Percentiles rank a stretch among this genome's conserved stretches.
These are phyloP conservation scores for Leucoagaricus sp. DNA, from an alignment of 1,284 basidiomycete genomes.

Conservation along the genomic window DNA sequence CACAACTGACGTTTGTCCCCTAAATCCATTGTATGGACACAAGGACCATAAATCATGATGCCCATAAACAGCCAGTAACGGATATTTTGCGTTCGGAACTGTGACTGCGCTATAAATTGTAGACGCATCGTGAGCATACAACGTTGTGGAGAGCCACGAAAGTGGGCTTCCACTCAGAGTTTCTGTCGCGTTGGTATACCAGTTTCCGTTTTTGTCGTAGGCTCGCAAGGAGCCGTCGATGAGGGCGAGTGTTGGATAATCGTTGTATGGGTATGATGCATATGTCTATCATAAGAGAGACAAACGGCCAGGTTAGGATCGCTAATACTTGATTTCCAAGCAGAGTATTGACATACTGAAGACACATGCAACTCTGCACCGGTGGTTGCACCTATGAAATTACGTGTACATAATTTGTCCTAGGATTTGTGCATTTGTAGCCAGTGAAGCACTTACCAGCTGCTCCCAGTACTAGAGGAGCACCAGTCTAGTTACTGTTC, in stretches of 20 bases:
- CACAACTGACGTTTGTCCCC: conserved; percentile 35
- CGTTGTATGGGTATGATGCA: conserved; percentile 42
- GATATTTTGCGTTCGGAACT: conserved; percentile 20
- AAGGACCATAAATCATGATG: conserved; percentile 36
- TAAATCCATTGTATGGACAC: conserved; percentile 29
- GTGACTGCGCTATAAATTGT: conserved; percentile 30
- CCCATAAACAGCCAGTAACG: conserved; percentile 33
- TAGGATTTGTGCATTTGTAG: neutral
- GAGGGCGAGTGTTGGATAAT: conserved; percentile 36
- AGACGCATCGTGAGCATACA: conserved; percentile 28
- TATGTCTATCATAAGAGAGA: too few species aligned
- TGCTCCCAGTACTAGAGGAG: conserved; percentile 43
- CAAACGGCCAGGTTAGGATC: neutral
- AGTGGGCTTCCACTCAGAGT: conserved; percentile 30
- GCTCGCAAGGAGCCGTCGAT: conserved; percentile 34
- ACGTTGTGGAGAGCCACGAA: conserved; percentile 35
- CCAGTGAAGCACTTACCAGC: conserved; percentile 28
- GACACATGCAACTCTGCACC: conserved; percentile 37
- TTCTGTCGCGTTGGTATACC: conserved; percentile 40
- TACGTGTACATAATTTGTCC: neutral
- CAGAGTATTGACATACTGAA: conserved; percentile 30
- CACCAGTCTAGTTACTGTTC: conserved; percentile 40
- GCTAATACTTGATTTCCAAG: neutral
- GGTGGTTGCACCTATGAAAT: conserved; percentile 34
- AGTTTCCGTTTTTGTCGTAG: conserved; percentile 29